Evolutionary conservation across 192 early-diverging fungal genomes (phyloP).

Genomic region (Chytriomyces hyalinus): DNA sequence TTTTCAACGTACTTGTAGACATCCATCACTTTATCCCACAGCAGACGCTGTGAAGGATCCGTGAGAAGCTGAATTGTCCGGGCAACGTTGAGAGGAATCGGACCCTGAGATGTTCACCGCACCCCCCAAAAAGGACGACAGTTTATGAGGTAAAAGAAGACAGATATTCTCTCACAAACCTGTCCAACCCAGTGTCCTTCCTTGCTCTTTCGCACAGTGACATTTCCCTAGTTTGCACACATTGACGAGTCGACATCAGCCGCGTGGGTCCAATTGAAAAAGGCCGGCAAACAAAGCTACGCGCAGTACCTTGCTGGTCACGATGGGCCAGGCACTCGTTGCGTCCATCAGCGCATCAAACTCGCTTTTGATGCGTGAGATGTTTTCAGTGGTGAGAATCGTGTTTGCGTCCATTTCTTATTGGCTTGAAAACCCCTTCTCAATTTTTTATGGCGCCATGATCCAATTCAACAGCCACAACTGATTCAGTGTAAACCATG

Average conservation of each 20-base stretch:
- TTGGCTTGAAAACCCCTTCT: too few relatives aligned
- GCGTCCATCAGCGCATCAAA: neutral
- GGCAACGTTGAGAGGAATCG: neutral
- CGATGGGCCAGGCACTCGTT: neutral
- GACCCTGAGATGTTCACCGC: neutral
- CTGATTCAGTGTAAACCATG: too few relatives aligned
- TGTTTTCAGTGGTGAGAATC: neutral
- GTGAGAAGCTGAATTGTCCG: slow-evolving; percentile 11
- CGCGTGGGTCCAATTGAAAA: neutral
- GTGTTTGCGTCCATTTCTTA: neutral
- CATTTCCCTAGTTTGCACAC: neutral
- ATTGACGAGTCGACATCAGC: too few relatives aligned
- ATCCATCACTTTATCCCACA: slow-evolving; percentile 26
- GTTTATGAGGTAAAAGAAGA: neutral
- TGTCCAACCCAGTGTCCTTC: slow-evolving; percentile 24
- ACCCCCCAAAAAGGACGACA: neutral
- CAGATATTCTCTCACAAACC: neutral
- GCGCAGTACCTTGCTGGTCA: neutral
- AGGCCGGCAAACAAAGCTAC: neutral
- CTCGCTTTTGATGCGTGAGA: neutral
- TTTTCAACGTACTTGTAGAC: neutral
- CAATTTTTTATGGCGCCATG: too few relatives aligned
- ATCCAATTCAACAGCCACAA: too few relatives aligned
- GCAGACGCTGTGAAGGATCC: neutral
- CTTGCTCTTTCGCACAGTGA: slow-evolving; percentile 14